These are phyloP conservation scores for Plasmopara halstedii DNA, from an alignment of 352 stramenopile genomes.

Conservation along the genomic window DNA sequence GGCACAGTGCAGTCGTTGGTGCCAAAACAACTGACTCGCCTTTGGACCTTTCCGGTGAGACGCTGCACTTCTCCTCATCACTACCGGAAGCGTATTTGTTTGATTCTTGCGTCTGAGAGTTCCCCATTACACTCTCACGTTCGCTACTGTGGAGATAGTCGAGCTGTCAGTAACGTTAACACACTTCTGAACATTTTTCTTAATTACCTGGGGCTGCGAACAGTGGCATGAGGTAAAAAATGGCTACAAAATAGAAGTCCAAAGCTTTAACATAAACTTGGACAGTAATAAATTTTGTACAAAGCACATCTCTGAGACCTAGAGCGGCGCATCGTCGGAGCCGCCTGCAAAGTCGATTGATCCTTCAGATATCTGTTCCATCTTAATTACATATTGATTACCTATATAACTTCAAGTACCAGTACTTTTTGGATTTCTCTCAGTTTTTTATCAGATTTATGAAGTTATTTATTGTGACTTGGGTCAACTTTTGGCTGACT, in stretches of 20 bases:
- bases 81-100: neutral
- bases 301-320: conserved; percentile 12
- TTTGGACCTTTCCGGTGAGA: neutral
- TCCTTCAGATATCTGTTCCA: too few relatives aligned
- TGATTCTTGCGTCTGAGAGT: conserved; percentile 9
- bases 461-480: too few relatives aligned
- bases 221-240: neutral
- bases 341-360: too few relatives aligned
- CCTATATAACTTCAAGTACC: too few relatives aligned
- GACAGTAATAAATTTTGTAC: too few relatives aligned
- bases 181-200: too few relatives aligned
- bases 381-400: too few relatives aligned
- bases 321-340: conserved; percentile 12
- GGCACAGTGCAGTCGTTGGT: conserved; percentile 39
- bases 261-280: too few relatives aligned
- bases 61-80: conserved; percentile 11
- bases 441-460: too few relatives aligned
- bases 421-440: too few relatives aligned
- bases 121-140: conserved; percentile 6
- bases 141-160: conserved; percentile 1
- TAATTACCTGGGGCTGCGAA: conserved; percentile 12
- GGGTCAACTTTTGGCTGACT: too few relatives aligned
- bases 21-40: neutral
- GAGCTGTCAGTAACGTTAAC: conserved; percentile 1
- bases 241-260: conserved; percentile 2